A percentile compares a stretch with the other conserved stretches of the same genome.
Conservation (phyloP, 2,329 filamentous ascomycete species). For the Alternaria longipes region DNA sequence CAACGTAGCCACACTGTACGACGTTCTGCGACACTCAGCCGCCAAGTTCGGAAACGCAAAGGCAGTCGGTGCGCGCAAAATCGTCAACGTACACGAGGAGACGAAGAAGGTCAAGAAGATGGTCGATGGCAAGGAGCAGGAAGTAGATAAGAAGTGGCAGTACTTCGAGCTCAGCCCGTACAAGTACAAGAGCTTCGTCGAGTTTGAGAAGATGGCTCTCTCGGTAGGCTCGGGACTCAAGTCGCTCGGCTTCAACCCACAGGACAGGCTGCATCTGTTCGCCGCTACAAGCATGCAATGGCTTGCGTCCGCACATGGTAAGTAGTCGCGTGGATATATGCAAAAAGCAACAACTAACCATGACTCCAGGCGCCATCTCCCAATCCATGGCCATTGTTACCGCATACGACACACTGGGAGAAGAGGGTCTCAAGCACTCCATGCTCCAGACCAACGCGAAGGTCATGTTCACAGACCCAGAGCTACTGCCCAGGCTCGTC, state of each 20-base stretch:
- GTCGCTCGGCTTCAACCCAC: conserved; percentile 73
- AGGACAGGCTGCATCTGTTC: conserved; percentile 80
- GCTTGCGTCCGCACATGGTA: conserved; percentile 81
- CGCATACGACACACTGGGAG: conserved; percentile 90
- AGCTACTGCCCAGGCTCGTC: conserved; percentile 67
- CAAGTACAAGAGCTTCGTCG: conserved; percentile 78
- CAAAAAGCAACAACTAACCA: conserved; percentile 18
- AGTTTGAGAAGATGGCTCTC: conserved; percentile 76
- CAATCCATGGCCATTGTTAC: conserved; percentile 94
- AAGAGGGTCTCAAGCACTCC: conserved; percentile 85
- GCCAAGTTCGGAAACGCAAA: conserved; percentile 63
- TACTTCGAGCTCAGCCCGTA: conserved; percentile 86
- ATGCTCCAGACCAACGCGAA: conserved; percentile 81
- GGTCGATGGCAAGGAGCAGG: conserved; percentile 78
- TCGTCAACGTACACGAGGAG: conserved; percentile 82
- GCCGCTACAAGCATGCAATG: conserved; percentile 83
- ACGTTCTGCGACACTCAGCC: conserved; percentile 77
- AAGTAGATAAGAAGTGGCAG: conserved; percentile 91
- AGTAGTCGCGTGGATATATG: conserved; percentile 22
- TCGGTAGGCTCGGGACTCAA: conserved; percentile 77
- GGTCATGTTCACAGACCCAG: conserved; percentile 87
- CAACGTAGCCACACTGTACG: conserved; percentile 79
- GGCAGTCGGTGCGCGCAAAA: conserved; percentile 71
- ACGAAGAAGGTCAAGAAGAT: conserved; percentile 90
- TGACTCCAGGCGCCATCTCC: conserved; percentile 67